These are phyloP conservation scores for Colletotrichum destructivum DNA, from an alignment of 2,329 filamentous ascomycete species.

Conservation along the genomic window DNA sequence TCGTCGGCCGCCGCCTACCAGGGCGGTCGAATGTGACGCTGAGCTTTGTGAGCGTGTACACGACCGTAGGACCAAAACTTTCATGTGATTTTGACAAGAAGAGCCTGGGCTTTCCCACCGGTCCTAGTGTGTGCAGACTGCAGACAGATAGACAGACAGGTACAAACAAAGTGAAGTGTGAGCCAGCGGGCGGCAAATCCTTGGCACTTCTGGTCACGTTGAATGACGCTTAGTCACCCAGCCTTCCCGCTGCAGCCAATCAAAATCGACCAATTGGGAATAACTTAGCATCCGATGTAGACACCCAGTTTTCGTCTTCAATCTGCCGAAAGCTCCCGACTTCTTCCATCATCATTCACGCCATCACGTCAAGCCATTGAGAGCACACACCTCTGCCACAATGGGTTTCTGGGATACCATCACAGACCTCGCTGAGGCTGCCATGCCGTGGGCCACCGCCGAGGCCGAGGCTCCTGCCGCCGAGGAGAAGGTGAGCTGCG, in stretches of 20 bases:
- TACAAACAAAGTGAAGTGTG: background rate
- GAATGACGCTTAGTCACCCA: conserved; percentile 29
- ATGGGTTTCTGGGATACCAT: conserved; percentile 80
- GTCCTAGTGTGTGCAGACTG: background rate
- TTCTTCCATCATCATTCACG: conserved; percentile 48
- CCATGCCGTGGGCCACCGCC: conserved; percentile 75
- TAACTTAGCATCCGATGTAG: conserved; percentile 59
- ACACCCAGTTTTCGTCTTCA: conserved; percentile 43
- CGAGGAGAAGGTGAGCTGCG: conserved; percentile 70
- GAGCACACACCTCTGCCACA: conserved; percentile 59
- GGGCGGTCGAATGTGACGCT: background rate
- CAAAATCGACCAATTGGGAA: conserved; percentile 65
- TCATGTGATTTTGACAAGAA: conserved; percentile 20
- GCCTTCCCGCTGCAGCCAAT: conserved; percentile 56
- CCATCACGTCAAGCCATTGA: conserved; percentile 45
- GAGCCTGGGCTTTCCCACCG: conserved; percentile 12
- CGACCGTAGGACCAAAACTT: conserved; percentile 13
- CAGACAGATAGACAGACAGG: no score
- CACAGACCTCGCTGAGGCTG: conserved; percentile 75
- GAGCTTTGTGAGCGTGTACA: conserved; percentile 2
- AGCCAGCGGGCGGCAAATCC: background rate
- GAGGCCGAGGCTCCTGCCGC: conserved; percentile 79
- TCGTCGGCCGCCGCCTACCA: conserved; percentile 10
- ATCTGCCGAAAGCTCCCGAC: conserved; percentile 58
- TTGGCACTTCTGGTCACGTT: conserved; percentile 1